Base-by-base conservation (phyloP, 192 early-diverging fungal species). In the Haplosporangium gracile region DNA sequence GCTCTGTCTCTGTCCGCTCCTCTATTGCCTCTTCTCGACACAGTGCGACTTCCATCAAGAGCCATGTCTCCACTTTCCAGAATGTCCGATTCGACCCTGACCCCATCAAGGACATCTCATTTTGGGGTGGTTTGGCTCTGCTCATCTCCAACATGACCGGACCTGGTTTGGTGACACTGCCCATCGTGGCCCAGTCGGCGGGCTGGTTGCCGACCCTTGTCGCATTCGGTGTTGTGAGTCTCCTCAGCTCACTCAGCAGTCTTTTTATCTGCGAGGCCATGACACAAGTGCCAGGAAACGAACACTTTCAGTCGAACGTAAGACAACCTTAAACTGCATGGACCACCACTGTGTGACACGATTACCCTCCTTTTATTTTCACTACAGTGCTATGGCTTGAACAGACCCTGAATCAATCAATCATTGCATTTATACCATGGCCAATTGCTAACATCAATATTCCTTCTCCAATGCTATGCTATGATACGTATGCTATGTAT, bases 211-310 rank as follows among this genome's bases (percentile, higher is more conserved):
- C 83, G 0, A 85, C 95, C 22, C 55, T 90, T 4, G 15, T 96
- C 22, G 82, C 81, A 4, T 94, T 96, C 69, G 38, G 92, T 18
- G 68, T 93, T 22, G 88, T 95, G 26, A 93, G 88, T 1, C 86
- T 91, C n/a, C 73, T 96, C n/a, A 91, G 93, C 34, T 90, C 82
- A 15, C 87, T 93, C 22, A 91, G 92, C 34, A 91, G 91, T 45
- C 78, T 96, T n/a, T 95, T 95, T 82, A 88, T 96, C 69, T 91
- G 93, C 75, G 95, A 96, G 78, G 87, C 91, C 26, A 91, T 94
- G 89, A 94, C 93, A 11, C 89, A 90, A 69, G 92, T 95, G 81
- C 90, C 91, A 4, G 95, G 94, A 24, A 96, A 96, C 82, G 92
- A 94, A 60, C 88, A 88, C 73, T 94, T 95, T 72, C 93, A 95